Evolutionary conservation across 495 filamentous ascomycete genomes (phyloP), one percentile per base, ranked within the genome.

Genomic region (Penicillium argentinense): DNA sequence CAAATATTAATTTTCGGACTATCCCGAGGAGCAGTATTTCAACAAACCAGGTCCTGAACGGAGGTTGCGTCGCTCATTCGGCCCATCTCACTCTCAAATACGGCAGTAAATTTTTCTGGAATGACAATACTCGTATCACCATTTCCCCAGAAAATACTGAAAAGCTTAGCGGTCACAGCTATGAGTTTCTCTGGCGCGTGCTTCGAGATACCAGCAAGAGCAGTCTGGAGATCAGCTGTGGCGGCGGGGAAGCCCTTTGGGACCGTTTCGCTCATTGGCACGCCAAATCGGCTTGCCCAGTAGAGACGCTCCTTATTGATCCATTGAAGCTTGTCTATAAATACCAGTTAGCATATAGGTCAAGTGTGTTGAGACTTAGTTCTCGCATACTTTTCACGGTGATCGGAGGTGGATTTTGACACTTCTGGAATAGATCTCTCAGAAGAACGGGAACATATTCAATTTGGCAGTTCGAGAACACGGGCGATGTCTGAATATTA

Each of bases 161-260:
- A 57, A 5, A 57, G 14, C 3, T 17, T 42, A 8, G 38, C 45
- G 1, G 38, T 7, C 11, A 53, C 16, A 1, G 16, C 4, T 0
- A 53, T 21, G n/a, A 57, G 19, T 7, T 46, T 36, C 9, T 57
- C 49, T 11, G 54, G 49, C 0, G 6, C 3, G 4, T 48, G 9
- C 12, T 22, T 17, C 6, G 36, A 37, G 18, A 57, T 3, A 4
- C 32, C 8, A 9, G 34, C 26, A 4, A 61, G 47, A 6, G 34
- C 44, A n/a, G 45, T 25, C 27, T 61, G 51, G 7, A 51, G 26
- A 0, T 61, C 48, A 2, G 24, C 9, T 8, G 57, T 61, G 7
- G 51, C 23, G 12, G 54, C 45, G 12, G 50, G 56, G 23, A 61
- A 57, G n/a, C 50, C 57, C n/a, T 48, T 23, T 4, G 57, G 57